Evolutionary conservation across 2,329 filamentous ascomycete species (phyloP), one percentile per base, ranked within the genome.

Genomic region (Raffaelea arxii): DNA sequence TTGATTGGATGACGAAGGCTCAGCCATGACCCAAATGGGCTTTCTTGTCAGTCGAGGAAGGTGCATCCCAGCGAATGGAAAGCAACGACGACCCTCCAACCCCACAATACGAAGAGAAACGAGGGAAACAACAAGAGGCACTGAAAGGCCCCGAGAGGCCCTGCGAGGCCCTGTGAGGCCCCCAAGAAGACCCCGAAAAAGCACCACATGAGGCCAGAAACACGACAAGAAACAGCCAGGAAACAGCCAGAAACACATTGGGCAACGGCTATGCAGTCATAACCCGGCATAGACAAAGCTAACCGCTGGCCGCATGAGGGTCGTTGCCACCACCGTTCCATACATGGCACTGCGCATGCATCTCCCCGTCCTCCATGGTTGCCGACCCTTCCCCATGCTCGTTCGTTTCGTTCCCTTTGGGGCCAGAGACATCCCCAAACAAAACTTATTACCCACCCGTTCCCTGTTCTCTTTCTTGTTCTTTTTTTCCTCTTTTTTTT

Each of bases 1-100:
- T 36, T 62, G 49, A 69, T 69, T 68, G 65, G 66, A 32, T 22
- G 14, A 19, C 6, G 4, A 21, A 9, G 24, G 1, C 21, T 18
- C 11, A 44, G 12, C 27, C 25, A 32, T n/a, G 9, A 22, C 18
- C 3, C 19, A 23, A 6, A 3, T 23, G 18, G 41, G 21, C 21
- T 7, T 9, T 21, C 6, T 6, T 6, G 19, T 6, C 6, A 19
- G 25, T n/a, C 24, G 32, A n/a, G 27, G 6, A 37, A 16, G 39
- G 14, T 30, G 21, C 32, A 12, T 27, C 5, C 10, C 25, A 40
- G 43, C 43, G 44, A 46, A 46, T 46, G 18, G 22, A 11, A 37
- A 14, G 38, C n/a, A 22, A 16, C 37, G 4, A 22, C 27, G 16
- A 16, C 27, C 27, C 27, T 16, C 27, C 27, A 9, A 9, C 27